phyloP scores from a whole-genome alignment of 495 filamentous ascomycete species.

The Daldinia concentrica region DNA sequence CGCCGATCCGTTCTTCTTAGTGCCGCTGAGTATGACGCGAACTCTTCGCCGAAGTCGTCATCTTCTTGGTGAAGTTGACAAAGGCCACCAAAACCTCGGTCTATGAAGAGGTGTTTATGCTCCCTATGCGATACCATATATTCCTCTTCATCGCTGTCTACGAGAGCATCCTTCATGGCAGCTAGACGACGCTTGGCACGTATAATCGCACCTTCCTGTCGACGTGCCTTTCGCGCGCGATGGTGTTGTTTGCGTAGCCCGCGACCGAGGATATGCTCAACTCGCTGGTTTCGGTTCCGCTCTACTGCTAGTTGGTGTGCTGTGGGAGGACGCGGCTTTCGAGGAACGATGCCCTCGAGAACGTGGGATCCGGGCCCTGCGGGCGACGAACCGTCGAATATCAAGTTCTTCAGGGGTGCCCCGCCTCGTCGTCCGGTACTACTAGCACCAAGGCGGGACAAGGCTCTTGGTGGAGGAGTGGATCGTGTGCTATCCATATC shows the following conservation, averaged over 20 bases:
- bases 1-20: slow-evolving; percentile 73
- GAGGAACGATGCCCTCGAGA: slow-evolving; percentile 54
- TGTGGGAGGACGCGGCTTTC: slow-evolving; percentile 80
- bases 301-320: slow-evolving; percentile 94
- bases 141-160: slow-evolving; percentile 81
- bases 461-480: slow-evolving; percentile 63
- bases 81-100: slow-evolving; percentile 73
- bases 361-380: slow-evolving; percentile 49
- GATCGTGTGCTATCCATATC: slow-evolving; percentile 67
- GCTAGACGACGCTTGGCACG: slow-evolving; percentile 75
- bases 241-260: slow-evolving; percentile 72
- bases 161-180: slow-evolving; percentile 74
- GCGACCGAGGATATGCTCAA: slow-evolving; percentile 85
- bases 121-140: slow-evolving; percentile 35
- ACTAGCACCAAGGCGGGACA: slow-evolving; percentile 53
- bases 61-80: slow-evolving; percentile 69
- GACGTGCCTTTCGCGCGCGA: slow-evolving; percentile 66
- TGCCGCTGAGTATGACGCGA: slow-evolving; percentile 74
- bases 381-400: slow-evolving; percentile 63
- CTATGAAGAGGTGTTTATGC: slow-evolving; percentile 51
- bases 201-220: slow-evolving; percentile 68
- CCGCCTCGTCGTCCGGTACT: slow-evolving; percentile 56
- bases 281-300: slow-evolving; percentile 84
- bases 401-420: slow-evolving; percentile 60
- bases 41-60: slow-evolving; percentile 84